Evolutionary conservation across 148 eudicot species (phyloP), one percentile per base, ranked within the genome.

Genomic region (Amaranthus palmeri): DNA sequence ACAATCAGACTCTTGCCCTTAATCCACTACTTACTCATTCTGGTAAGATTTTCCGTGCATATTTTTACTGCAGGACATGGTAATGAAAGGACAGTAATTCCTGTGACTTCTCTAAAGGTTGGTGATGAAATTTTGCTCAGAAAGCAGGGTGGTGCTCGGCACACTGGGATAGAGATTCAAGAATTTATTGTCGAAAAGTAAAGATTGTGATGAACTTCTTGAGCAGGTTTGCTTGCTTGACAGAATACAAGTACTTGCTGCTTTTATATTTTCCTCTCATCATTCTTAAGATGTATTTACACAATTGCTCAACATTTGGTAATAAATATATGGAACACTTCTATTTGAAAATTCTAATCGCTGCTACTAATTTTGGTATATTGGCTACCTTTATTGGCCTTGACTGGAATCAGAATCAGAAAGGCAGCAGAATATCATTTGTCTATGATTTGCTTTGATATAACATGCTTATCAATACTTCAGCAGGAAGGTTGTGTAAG

Each of bases 151-250:
- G 96, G 77, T 47, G 96, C 96, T 82, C 89, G 96, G n/a, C 98
- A 93, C 72, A 90, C 98, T 3, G 98, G 98, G 63, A 88, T 93
- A 14, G 89, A 88, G 78, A 93, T 93, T 68, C 85, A 90, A 71
- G 98, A 93, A 74, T 93, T 93, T 79, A 87, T 93, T 77, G 89
- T 93, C 14, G 98, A 90, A 80, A 88, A 86, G 82, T 93, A 81
- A 84, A 53, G 41, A n/a, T 47, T 36, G 43, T 40, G 36, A 44
- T 56, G 53, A 46, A 18, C 1, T 43, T 11, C 51, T 68, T 55
- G 12, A 8, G 61, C 49, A 42, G 53, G 53, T 12, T 41, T 10
- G 48, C 8, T 41, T 14, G 7, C 13, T 17, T 25, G 17, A 2
- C 10, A 5, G 25, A 25, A 25, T 53, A 25, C 36, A 25, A 25